Base-by-base conservation (phyloP, 305 asterid genomes). In the Fraxinus floribunda region DNA sequence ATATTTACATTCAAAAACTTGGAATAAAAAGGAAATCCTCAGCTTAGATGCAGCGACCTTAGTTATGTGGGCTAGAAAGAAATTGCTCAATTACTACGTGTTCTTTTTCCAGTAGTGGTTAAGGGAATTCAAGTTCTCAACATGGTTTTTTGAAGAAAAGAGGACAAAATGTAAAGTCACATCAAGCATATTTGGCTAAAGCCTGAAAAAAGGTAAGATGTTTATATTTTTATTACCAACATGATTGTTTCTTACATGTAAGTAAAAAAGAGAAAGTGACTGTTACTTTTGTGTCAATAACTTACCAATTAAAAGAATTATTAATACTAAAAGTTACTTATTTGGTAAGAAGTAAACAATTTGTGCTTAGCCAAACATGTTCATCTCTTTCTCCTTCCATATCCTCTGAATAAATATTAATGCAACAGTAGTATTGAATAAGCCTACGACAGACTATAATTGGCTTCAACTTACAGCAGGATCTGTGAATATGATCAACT, bases 401-500 rank as follows among this genome's bases (percentile, higher is more conserved):
- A 60, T 75, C 81, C 26, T 77, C 60, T 11, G 80, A 68, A n/a
- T 24, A 64, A 20, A 72, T 22, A 57, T 36, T 26, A 13, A 26
- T 36, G 57, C 52, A 71, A 62, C 41, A n/a, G 22, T 52, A 52
- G 62, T 52, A 52, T 52, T 15, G 5, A 49, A 49, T 49, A 83
- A 80, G 26, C 75, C 52, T 81, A 71, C 44, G 49, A 78, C 36
- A 75, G 70, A 72, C 2, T 64, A 75, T 79, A 62, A 81, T 35
- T 0, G 71, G 70, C 77, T 77, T 82, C 83, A 86, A 89, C 99
- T 92, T 89, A 97, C 99, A 0, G 98, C 90, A 78, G 98, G 99
- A 86, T 97, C 98, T 79, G 98, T 93, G 87, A 85, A 97, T 79
- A 97, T 89, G 80, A 93, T 91, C 91, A 94, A 86, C 83, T 94